Conservation (phyloP, 1,139 yeast species). For the Geotrichum bryndzae region DNA sequence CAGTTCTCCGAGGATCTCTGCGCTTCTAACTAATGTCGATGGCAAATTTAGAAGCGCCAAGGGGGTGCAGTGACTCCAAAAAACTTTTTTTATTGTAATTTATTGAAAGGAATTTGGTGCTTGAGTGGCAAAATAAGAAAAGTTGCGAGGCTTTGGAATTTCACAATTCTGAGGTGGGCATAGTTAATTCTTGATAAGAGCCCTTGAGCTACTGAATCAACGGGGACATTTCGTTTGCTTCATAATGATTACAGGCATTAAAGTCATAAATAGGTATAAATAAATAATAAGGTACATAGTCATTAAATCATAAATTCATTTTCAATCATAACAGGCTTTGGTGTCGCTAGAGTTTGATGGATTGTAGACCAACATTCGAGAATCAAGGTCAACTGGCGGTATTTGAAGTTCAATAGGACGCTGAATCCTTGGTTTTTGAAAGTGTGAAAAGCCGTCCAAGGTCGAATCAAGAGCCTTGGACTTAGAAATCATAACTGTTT, state of each 20-base stretch:
- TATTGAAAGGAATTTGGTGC: not conserved
- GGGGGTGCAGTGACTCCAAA: too few species aligned
- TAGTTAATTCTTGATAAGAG: not conserved
- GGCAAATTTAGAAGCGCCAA: too few species aligned
- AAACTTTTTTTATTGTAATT: not conserved
- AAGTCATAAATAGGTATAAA: not conserved
- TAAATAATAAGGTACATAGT: not conserved
- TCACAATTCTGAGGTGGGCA: not conserved
- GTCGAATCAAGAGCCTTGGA: not conserved
- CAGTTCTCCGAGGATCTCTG: not conserved
- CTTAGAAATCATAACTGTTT: not conserved
- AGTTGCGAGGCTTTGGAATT: not conserved
- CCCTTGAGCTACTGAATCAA: not conserved
- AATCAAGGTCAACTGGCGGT: not conserved
- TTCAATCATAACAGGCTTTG: not conserved
- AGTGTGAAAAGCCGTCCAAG: not conserved
- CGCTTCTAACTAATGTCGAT: not conserved
- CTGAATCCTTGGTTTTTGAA: not conserved
- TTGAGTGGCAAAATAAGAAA: not conserved
- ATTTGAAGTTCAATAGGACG: not conserved
- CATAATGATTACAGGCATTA: not conserved
- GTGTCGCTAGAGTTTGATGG: slow-evolving; percentile 1
- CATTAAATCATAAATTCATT: not conserved
- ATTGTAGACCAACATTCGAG: slow-evolving; percentile 1
- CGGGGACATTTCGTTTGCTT: not conserved